Percentiles rank a stretch among this genome's conserved stretches.
phyloP scores from a whole-genome alignment of 352 stramenopile genomes.

The Pythium chondricola region DNA sequence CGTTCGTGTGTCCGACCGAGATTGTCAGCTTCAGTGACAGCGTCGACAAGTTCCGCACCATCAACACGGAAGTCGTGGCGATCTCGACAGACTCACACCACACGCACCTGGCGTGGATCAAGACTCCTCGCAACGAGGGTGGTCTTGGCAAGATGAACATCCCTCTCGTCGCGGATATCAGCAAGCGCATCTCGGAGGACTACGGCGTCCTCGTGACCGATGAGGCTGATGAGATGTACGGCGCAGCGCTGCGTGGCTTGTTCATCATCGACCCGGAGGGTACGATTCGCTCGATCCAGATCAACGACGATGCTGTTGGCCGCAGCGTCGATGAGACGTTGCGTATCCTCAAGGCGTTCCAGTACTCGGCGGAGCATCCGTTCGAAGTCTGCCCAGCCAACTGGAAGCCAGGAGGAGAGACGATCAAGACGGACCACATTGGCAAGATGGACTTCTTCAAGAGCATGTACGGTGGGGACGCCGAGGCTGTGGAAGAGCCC shows the following conservation, averaged over 20 bases:
- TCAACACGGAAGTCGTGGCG: conserved; percentile 71
- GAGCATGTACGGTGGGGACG: conserved; percentile 66
- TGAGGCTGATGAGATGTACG: conserved; percentile 74
- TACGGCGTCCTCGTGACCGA: conserved; percentile 83
- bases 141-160: conserved; percentile 83
- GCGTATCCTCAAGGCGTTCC: conserved; percentile 81
- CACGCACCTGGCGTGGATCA: conserved; percentile 80
- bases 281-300: conserved; percentile 79
- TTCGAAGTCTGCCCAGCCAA: conserved; percentile 84
- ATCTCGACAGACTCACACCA: conserved; percentile 84
- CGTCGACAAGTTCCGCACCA: conserved; percentile 59
- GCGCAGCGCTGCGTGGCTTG: conserved; percentile 62
- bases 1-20: conserved; percentile 82
- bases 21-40: conserved; percentile 81
- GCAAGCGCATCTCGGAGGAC: conserved; percentile 79
- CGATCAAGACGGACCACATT: conserved; percentile 81
- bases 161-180: conserved; percentile 72
- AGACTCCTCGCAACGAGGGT: conserved; percentile 69
- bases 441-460: conserved; percentile 83
- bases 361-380: conserved; percentile 64
- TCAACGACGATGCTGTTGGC: conserved; percentile 80
- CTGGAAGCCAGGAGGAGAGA: conserved; percentile 78
- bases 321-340: conserved; percentile 80
- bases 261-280: conserved; percentile 85
- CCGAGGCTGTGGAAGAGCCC: conserved; percentile 35